Percentiles rank a stretch among this genome's conserved stretches.
These are phyloP conservation scores for Picochlorum sp. DNA, from an alignment of 139 green algal genomes.

Conservation along the genomic window DNA sequence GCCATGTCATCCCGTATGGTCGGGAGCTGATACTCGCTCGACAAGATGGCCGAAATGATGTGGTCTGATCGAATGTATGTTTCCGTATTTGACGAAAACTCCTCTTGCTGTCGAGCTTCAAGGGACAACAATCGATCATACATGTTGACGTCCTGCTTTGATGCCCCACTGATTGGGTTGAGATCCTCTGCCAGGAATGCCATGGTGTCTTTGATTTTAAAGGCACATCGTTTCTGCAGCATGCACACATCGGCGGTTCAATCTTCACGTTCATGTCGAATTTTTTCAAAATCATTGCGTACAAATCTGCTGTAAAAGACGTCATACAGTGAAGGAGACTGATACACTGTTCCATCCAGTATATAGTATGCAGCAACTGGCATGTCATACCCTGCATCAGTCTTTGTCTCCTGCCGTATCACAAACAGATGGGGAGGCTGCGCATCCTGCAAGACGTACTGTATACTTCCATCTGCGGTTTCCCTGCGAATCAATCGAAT, in stretches of 20 bases:
- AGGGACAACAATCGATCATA: no score
- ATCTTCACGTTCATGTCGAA: neutral
- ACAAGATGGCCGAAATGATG: no score
- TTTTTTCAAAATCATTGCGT: neutral
- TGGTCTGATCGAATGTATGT: no score
- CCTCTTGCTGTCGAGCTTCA: no score
- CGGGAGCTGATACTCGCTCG: no score
- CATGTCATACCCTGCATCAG: neutral
- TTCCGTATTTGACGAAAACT: no score
- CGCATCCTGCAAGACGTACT: constrained; percentile 55
- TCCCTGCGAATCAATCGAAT: neutral
- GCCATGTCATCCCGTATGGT: no score
- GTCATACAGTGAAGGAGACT: constrained; percentile 66
- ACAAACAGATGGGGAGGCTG: constrained; percentile 78
- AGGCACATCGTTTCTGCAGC: neutral
- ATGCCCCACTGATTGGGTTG: neutral
- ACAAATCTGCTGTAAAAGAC: constrained; percentile 49
- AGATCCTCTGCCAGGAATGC: neutral
- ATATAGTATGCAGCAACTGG: constrained; percentile 64
- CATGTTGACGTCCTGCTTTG: no score
- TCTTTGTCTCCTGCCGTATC: constrained; percentile 60
- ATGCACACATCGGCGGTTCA: neutral
- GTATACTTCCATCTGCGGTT: constrained; percentile 33
- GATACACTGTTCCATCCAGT: constrained; percentile 66
- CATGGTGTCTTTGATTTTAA: neutral